Conservation (phyloP, 805 yeast genomes). For the Tetrapisispora arboricola region DNA sequence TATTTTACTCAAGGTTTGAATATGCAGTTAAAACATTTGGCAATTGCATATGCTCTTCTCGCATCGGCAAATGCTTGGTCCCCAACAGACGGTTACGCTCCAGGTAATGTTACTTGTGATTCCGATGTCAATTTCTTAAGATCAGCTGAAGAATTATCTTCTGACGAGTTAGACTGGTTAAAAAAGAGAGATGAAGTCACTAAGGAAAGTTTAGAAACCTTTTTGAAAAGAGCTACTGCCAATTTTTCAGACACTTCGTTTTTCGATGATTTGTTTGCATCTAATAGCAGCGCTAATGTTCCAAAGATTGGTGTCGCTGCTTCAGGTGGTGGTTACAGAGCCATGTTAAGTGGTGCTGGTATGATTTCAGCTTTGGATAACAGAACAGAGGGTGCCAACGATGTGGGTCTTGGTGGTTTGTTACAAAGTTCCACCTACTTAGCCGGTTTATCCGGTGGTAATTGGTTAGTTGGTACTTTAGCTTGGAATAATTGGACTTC, state of each 20-base stretch:
- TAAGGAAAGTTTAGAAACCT: slow-evolving; percentile 34
- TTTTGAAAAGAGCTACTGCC: slow-evolving; percentile 33
- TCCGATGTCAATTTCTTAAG: slow-evolving; percentile 29
- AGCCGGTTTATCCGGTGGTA: slow-evolving; percentile 76
- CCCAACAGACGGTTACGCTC: slow-evolving; percentile 49
- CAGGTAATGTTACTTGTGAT: slow-evolving; percentile 43
- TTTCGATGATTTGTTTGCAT: slow-evolving; percentile 13
- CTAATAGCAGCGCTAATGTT: slow-evolving; percentile 8
- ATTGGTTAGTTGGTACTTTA: slow-evolving; percentile 69
- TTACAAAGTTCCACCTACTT: slow-evolving; percentile 62
- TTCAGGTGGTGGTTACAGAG: slow-evolving; percentile 87
- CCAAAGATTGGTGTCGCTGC: slow-evolving; percentile 50
- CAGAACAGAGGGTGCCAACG: slow-evolving; percentile 48
- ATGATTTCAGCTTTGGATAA: slow-evolving; percentile 74
- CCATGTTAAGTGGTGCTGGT: slow-evolving; percentile 83
- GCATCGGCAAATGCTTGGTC: slow-evolving; percentile 14
- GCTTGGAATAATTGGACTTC: slow-evolving; percentile 65
- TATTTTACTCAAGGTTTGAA: neutral
- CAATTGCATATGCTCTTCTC: slow-evolving; percentile 5
- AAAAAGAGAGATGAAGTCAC: slow-evolving; percentile 36
- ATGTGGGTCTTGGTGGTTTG: slow-evolving; percentile 60
- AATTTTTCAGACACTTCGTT: slow-evolving; percentile 15
- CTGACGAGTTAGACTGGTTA: slow-evolving; percentile 43
- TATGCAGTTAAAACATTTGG: slow-evolving; percentile 5
- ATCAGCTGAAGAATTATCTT: slow-evolving; percentile 36